Percentiles rank a stretch among this genome's conserved stretches.
Evolutionary conservation across 208 protist species (phyloP).

Genomic region (Trypanosoma mega): DNA sequence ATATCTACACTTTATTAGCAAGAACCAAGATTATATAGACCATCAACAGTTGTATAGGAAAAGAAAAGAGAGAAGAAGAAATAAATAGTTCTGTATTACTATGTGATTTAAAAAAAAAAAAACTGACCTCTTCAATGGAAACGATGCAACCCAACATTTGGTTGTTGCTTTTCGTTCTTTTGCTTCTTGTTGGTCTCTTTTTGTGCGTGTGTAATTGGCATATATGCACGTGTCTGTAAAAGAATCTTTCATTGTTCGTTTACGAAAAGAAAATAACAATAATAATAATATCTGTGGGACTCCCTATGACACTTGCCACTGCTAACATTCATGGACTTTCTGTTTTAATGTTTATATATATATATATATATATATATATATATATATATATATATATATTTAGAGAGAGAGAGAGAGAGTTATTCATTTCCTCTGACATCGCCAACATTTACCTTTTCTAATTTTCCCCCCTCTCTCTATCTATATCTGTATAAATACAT

Average conservation of each 20-base stretch:
- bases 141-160: neutral
- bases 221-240: no score
- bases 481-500: no score
- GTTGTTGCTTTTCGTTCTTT: neutral
- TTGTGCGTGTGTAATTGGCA: neutral
- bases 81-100: neutral
- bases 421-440: neutral
- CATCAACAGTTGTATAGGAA: no score
- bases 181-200: constrained; percentile 9
- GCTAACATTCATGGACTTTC: no score
- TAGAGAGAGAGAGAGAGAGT: neutral
- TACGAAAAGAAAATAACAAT: no score
- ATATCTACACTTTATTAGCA: constrained; percentile 32
- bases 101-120: no score
- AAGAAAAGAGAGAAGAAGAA: no score
- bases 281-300: no score
- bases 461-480: neutral
- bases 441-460: neutral
- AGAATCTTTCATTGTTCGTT: no score
- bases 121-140: constrained; percentile 9
- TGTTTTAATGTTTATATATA: constrained; percentile 4
- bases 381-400: neutral
- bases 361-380: constrained; percentile 1
- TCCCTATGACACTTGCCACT: no score
- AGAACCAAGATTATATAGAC: neutral